These are phyloP conservation scores for Monilinia polystroma DNA, from an alignment of 2,329 filamentous ascomycete species.

Conservation along the genomic window DNA sequence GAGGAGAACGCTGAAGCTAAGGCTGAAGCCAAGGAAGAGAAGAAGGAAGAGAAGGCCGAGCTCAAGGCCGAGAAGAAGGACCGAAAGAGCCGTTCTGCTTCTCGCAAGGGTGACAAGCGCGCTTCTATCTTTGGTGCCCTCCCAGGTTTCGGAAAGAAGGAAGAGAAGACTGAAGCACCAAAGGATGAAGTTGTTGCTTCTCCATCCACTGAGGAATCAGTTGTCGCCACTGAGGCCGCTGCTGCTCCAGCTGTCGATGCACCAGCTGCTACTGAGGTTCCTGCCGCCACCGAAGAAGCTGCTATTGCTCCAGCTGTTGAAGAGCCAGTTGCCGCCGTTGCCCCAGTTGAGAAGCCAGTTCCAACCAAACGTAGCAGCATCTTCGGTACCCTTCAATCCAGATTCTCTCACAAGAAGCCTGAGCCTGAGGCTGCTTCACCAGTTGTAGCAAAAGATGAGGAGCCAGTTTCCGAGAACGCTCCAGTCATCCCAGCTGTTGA, in stretches of 20 bases:
- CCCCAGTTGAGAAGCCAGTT: constrained; percentile 34
- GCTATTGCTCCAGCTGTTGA: constrained; percentile 45
- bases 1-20: constrained; percentile 36
- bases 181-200: constrained; percentile 33
- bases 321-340: constrained; percentile 36
- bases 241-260: constrained; percentile 39
- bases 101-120: constrained; percentile 55
- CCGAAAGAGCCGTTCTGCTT: constrained; percentile 61
- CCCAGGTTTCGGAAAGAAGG: constrained; percentile 45
- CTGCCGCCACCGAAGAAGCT: constrained; percentile 10
- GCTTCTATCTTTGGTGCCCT: constrained; percentile 61
- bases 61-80: constrained; percentile 56
- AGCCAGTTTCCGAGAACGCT: constrained; percentile 39
- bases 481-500: constrained; percentile 41
- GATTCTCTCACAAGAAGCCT: constrained; percentile 38
- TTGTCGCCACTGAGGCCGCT: constrained; percentile 25
- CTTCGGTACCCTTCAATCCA: constrained; percentile 39
- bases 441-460: constrained; percentile 39
- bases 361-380: constrained; percentile 40
- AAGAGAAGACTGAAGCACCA: constrained; percentile 40
- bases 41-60: constrained; percentile 42
- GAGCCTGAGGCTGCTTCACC: constrained; percentile 35
- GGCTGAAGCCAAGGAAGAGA: constrained; percentile 40
- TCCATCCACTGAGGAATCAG: constrained; percentile 31
- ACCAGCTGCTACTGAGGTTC: constrained; percentile 25